Conservation (phyloP, 768 basidiomycete genomes). For the Stropharia rugosoannulata region DNA sequence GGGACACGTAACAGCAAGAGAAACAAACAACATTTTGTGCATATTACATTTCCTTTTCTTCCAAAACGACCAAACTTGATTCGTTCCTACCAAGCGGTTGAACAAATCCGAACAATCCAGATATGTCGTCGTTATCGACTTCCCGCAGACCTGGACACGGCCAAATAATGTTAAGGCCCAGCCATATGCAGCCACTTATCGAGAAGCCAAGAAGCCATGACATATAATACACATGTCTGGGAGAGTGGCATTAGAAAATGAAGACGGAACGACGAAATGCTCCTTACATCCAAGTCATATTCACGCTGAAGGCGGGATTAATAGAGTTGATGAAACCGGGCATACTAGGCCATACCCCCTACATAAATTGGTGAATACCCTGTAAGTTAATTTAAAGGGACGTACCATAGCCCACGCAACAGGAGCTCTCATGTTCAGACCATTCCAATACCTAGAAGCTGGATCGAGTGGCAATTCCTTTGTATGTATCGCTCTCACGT, state of each 20-base stretch:
- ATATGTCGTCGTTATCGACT: neutral
- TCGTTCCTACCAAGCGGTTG: neutral
- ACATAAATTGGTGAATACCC: neutral
- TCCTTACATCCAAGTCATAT: neutral
- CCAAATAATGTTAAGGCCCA: neutral
- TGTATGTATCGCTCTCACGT: neutral
- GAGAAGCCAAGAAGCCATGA: slow-evolving; percentile 10
- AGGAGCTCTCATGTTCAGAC: slow-evolving; percentile 19
- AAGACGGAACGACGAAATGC: too few relatives aligned
- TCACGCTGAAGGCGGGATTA: neutral
- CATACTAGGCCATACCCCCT: slow-evolving; percentile 30
- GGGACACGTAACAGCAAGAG: too few relatives aligned
- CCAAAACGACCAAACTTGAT: too few relatives aligned
- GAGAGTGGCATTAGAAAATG: too few relatives aligned
- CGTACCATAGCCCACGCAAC: slow-evolving; percentile 25
- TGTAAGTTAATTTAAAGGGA: neutral
- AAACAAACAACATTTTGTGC: too few relatives aligned
- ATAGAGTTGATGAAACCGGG: slow-evolving; percentile 21
- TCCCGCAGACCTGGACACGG: neutral
- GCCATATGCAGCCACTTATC: neutral
- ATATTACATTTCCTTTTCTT: too few relatives aligned
- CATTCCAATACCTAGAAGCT: slow-evolving; percentile 17
- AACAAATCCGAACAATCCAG: slow-evolving; percentile 15
- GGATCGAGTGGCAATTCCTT: neutral
- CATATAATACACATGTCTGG: neutral